Percentiles rank a stretch among this genome's conserved stretches.
These are phyloP conservation scores for Euphorbia corollata DNA, from an alignment of 441 rosid species.

Conservation along the genomic window DNA sequence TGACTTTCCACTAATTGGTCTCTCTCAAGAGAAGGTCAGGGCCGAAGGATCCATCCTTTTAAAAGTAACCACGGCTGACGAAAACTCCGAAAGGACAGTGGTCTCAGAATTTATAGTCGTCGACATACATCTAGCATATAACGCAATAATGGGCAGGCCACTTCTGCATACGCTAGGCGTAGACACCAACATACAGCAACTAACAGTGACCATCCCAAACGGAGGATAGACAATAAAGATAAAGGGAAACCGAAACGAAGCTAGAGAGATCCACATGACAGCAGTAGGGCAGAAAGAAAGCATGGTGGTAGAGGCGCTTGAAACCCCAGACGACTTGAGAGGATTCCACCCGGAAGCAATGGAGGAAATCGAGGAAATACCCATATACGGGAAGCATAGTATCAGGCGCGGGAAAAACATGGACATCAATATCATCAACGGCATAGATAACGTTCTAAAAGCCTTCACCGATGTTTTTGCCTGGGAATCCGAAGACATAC, in stretches of 20 bases:
- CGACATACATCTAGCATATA: too few relatives aligned
- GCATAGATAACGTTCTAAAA: background rate
- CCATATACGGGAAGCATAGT: background rate
- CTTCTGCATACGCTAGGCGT: too few relatives aligned
- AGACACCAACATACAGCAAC: too few relatives aligned
- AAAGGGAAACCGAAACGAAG: background rate
- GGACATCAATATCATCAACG: too few relatives aligned
- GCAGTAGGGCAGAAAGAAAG: background rate
- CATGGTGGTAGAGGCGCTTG: background rate
- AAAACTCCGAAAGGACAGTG: too few relatives aligned
- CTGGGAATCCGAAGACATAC: background rate
- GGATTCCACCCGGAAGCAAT: background rate
- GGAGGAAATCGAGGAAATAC: background rate
- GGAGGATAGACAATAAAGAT: too few relatives aligned
- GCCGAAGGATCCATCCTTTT: background rate
- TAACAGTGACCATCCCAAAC: too few relatives aligned
- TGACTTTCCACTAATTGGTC: background rate
- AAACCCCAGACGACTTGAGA: background rate
- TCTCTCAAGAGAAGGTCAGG: background rate
- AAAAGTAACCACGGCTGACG: background rate
- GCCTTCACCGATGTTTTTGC: background rate
- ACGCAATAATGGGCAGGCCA: too few relatives aligned
- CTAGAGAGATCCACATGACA: background rate
- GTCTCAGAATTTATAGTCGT: too few relatives aligned
- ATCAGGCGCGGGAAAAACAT: background rate